Percentiles rank a stretch among this genome's conserved stretches.
These are phyloP conservation scores for Crucibulum laeve DNA, from an alignment of 768 basidiomycete species.

Conservation along the genomic window DNA sequence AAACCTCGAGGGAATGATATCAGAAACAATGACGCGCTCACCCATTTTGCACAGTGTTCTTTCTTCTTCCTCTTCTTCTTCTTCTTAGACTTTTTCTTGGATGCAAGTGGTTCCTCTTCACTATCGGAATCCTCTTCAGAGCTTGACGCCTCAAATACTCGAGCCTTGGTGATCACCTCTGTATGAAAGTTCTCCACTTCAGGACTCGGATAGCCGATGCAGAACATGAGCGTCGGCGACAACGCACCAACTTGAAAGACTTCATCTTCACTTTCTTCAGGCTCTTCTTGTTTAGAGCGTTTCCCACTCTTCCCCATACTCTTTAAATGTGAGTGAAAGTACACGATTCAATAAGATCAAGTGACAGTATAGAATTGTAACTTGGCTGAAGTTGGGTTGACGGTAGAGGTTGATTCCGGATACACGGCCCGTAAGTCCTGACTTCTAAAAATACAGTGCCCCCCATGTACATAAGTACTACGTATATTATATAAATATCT, in stretches of 20 bases:
- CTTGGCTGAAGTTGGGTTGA: too few species aligned
- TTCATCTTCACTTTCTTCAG: constrained; percentile 18
- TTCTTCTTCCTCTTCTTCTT: constrained; percentile 14
- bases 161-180: constrained; percentile 63
- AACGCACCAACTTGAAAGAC: constrained; percentile 47
- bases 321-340: too few species aligned
- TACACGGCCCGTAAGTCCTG: too few species aligned
- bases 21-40: constrained; percentile 20
- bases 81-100: too few species aligned
- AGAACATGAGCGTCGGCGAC: background rate
- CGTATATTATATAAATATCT: too few species aligned
- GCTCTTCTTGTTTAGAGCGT: too few species aligned
- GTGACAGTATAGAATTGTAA: too few species aligned
- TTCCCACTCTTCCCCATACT: too few species aligned
- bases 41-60: constrained; percentile 44
- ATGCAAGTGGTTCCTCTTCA: constrained; percentile 2
- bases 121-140: constrained; percentile 14
- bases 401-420: too few species aligned
- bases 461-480: too few species aligned
- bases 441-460: too few species aligned
- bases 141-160: constrained; percentile 29
- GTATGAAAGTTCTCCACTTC: constrained; percentile 2
- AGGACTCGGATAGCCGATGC: background rate
- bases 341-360: too few species aligned
- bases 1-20: constrained; percentile 3